phyloP scores from a whole-genome alignment of 164 flowering plant genomes.

The Vitis rotundifolia region DNA sequence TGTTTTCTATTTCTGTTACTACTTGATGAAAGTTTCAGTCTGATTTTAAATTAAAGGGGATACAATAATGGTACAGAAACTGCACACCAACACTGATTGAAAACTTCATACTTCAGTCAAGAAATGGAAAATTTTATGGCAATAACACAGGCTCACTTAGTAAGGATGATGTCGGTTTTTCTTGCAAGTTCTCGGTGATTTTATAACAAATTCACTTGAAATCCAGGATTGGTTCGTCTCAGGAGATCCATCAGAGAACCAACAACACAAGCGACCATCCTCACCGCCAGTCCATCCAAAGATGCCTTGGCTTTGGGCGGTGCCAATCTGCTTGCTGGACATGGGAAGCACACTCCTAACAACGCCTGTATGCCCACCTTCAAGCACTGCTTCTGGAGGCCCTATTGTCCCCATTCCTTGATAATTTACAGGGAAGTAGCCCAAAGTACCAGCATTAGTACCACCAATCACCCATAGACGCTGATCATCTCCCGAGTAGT shows the following conservation, averaged over 20 bases:
- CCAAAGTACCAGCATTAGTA: constrained; percentile 72
- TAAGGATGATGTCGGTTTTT: constrained; percentile 72
- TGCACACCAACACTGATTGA: not conserved
- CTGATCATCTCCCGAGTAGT: constrained; percentile 55
- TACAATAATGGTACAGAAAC: not conserved
- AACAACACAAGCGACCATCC: constrained; percentile 97
- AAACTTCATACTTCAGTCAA: too few species aligned
- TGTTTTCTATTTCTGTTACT: too few species aligned
- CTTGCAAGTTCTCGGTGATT: constrained; percentile 36
- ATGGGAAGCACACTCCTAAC: constrained; percentile 70
- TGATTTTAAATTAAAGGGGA: too few species aligned
- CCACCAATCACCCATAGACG: constrained; percentile 86
- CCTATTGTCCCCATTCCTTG: constrained; percentile 43
- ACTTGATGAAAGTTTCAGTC: too few species aligned
- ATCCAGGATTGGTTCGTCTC: constrained; percentile 67
- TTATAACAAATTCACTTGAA: constrained; percentile 63
- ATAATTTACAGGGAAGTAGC: constrained; percentile 80
- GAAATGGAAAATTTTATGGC: not conserved
- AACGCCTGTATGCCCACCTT: constrained; percentile 76
- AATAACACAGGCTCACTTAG: constrained; percentile 10
- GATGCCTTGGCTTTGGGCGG: constrained; percentile 34
- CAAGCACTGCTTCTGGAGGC: constrained; percentile 77
- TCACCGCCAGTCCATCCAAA: constrained; percentile 99
- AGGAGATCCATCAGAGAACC: constrained; percentile 66
- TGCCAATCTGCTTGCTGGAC: constrained; percentile 30